Conservation (phyloP, 2,329 filamentous ascomycete species). For the Magnaporthales sp. region DNA sequence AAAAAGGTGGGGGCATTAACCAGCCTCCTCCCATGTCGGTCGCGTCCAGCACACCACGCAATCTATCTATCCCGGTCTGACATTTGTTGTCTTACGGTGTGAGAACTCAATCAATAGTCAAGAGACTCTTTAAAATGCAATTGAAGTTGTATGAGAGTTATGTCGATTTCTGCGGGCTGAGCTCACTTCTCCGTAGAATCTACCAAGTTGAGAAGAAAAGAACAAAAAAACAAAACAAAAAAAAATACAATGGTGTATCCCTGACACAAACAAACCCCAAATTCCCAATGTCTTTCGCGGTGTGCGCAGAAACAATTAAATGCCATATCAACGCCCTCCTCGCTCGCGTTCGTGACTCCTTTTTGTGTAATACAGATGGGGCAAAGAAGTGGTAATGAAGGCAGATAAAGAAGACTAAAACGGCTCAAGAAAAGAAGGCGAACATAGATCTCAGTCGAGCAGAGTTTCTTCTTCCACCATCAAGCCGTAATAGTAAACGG, state of each 20-base stretch:
- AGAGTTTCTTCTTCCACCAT: background rate
- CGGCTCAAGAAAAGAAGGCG: background rate
- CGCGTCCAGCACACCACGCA: background rate
- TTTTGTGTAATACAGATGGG: constrained; percentile 2
- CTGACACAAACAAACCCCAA: background rate
- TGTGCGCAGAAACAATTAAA: background rate
- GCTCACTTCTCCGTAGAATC: background rate
- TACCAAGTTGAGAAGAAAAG: background rate
- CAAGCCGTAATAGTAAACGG: background rate
- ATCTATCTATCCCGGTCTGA: background rate
- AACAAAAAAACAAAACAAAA: background rate
- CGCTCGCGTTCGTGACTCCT: background rate
- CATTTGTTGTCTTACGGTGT: background rate
- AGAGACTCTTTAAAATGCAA: background rate
- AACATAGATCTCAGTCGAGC: background rate
- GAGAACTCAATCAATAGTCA: background rate
- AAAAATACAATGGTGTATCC: background rate
- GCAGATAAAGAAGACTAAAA: background rate
- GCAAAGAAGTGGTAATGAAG: background rate
- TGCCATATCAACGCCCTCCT: constrained; percentile 1
- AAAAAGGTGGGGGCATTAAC: background rate
- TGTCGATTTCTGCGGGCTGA: background rate
- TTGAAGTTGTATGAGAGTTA: background rate
- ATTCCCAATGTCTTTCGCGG: background rate
- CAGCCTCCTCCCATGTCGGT: background rate